phyloP scores from a whole-genome alignment of 768 basidiomycete genomes.

The Suillus discolor region DNA sequence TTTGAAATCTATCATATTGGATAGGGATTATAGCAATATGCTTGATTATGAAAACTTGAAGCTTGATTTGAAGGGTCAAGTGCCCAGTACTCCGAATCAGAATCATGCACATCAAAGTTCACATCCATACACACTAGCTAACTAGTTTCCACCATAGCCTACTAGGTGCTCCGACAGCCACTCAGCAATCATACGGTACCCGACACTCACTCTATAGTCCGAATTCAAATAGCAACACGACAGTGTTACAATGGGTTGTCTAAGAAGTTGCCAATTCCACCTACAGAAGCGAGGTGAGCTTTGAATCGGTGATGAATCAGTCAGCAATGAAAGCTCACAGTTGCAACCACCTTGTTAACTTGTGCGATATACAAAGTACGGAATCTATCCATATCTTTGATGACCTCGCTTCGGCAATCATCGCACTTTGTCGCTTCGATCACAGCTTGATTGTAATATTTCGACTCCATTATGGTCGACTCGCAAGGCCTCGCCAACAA shows the following conservation, averaged over 20 bases:
- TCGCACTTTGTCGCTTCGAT: neutral
- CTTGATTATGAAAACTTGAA: neutral
- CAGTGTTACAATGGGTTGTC: neutral
- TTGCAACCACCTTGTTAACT: constrained; percentile 1
- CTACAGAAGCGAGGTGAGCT: constrained; percentile 9
- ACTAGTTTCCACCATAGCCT: neutral
- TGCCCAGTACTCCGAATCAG: no score
- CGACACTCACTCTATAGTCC: no score
- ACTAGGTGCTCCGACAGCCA: neutral
- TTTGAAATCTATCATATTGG: no score
- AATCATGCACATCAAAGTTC: neutral
- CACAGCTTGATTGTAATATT: neutral
- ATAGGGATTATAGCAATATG: no score
- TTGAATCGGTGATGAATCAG: neutral
- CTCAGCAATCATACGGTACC: neutral
- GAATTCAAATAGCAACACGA: neutral
- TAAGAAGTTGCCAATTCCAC: neutral
- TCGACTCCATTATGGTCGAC: neutral
- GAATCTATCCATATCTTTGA: neutral
- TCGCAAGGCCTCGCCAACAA: constrained; percentile 3
- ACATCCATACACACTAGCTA: neutral
- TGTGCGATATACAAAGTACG: neutral
- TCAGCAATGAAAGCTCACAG: constrained; percentile 9
- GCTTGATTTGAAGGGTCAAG: no score
- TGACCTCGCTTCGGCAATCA: neutral